A percentile compares a stretch with the other conserved stretches of the same genome.
phyloP scores from a whole-genome alignment of 805 yeast genomes.

The Zygosaccharomyces siamensis region DNA sequence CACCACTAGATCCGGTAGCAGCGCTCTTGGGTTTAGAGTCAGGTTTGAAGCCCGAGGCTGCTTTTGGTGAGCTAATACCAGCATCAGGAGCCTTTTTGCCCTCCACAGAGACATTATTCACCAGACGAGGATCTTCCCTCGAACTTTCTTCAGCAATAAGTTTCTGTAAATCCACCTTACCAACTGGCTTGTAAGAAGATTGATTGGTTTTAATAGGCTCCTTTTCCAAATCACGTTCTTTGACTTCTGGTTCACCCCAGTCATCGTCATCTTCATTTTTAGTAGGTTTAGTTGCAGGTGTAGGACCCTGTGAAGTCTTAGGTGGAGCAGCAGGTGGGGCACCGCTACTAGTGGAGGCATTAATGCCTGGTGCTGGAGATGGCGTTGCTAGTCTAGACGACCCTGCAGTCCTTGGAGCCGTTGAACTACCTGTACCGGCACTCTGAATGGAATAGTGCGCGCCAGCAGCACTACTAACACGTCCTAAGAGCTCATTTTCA shows the following conservation, averaged over 20 bases:
- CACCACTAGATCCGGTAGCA: slow-evolving; percentile 35
- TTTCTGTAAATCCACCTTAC: slow-evolving; percentile 49
- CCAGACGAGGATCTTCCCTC: slow-evolving; percentile 41
- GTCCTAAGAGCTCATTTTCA: slow-evolving; percentile 64
- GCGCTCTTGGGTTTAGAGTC: slow-evolving; percentile 33
- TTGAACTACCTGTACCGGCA: slow-evolving; percentile 20
- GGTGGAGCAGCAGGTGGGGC: slow-evolving; percentile 8
- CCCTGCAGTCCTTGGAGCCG: slow-evolving; percentile 27
- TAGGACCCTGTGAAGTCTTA: slow-evolving; percentile 5
- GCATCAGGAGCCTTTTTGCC: slow-evolving; percentile 24
- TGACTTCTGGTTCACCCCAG: slow-evolving; percentile 42
- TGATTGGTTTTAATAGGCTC: slow-evolving; percentile 42
- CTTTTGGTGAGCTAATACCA: slow-evolving; percentile 21
- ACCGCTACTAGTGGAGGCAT: slow-evolving; percentile 20
- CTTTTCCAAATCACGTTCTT: slow-evolving; percentile 46
- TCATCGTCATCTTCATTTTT: slow-evolving; percentile 36
- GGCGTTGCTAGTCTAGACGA: slow-evolving; percentile 22
- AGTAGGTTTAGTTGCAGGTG: slow-evolving; percentile 13
- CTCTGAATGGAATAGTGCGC: slow-evolving; percentile 78
- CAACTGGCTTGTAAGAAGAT: slow-evolving; percentile 57
- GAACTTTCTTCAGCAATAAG: slow-evolving; percentile 42
- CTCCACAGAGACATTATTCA: slow-evolving; percentile 22
- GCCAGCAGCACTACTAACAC: slow-evolving; percentile 89
- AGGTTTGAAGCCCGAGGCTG: slow-evolving; percentile 29
- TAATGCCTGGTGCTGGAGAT: slow-evolving; percentile 16